Percentiles rank a stretch among this genome's conserved stretches.
phyloP scores from a whole-genome alignment of 2,329 filamentous ascomycete genomes.

The Phaeosphaeriaceae sp. region DNA sequence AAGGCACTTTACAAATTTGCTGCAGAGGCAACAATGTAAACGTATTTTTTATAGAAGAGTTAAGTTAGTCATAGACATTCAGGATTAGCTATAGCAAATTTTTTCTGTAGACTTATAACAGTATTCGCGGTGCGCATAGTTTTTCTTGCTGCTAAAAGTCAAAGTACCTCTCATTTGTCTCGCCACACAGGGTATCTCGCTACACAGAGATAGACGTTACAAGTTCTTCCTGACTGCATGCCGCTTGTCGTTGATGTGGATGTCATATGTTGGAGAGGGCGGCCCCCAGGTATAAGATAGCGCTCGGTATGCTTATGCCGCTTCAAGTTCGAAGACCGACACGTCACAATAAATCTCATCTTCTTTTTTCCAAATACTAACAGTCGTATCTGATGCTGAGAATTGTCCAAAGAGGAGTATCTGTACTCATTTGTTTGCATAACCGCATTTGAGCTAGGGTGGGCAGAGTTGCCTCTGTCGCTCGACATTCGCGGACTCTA shows the following conservation, averaged over 20 bases:
- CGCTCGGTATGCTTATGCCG: background rate
- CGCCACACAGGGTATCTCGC: too few species aligned
- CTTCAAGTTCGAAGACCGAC: background rate
- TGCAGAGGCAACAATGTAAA: too few species aligned
- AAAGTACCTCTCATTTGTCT: too few species aligned
- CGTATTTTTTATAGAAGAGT: too few species aligned
- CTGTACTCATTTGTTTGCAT: background rate
- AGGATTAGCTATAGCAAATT: too few species aligned
- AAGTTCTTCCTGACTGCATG: background rate
- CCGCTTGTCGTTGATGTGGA: background rate
- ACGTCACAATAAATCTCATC: background rate
- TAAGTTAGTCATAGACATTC: too few species aligned
- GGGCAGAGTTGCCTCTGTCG: background rate
- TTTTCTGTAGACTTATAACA: too few species aligned
- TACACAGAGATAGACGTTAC: too few species aligned
- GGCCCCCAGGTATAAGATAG: background rate
- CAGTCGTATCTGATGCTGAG: background rate
- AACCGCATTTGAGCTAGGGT: background rate
- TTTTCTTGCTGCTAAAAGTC: too few species aligned
- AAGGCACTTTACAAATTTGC: too few species aligned
- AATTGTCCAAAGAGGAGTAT: background rate
- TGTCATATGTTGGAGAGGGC: background rate
- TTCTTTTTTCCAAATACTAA: background rate
- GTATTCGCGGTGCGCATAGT: too few species aligned
- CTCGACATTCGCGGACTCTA: background rate